A percentile compares a stretch with the other conserved stretches of the same genome.
Conservation (phyloP, 129 eudicot species). For the Centella asiatica region DNA sequence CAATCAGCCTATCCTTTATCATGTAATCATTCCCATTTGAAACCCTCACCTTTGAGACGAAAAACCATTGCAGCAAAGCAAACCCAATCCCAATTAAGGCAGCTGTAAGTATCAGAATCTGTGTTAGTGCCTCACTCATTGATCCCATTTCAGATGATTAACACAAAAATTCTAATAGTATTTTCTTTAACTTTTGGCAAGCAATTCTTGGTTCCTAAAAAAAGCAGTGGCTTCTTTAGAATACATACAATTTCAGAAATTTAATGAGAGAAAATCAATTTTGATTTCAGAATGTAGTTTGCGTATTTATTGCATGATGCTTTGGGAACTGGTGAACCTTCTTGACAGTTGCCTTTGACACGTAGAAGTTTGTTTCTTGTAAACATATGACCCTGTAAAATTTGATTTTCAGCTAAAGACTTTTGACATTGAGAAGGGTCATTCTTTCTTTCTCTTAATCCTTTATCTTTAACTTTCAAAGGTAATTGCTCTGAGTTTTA, state of each 20-base stretch:
- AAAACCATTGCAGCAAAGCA: conserved; percentile 40
- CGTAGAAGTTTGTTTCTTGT: background rate
- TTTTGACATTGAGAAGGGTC: conserved; percentile 4
- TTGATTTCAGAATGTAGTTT: background rate
- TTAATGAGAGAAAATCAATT: background rate
- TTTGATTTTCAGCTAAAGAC: background rate
- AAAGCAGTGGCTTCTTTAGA: background rate
- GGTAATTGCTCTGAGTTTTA: background rate
- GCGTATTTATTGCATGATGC: background rate
- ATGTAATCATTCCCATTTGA: conserved; percentile 20
- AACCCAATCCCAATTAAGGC: conserved; percentile 41
- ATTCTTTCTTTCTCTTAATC: background rate
- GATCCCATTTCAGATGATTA: conserved; percentile 18
- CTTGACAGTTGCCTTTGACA: background rate
- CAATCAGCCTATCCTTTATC: conserved; percentile 28
- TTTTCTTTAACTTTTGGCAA: background rate
- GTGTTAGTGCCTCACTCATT: conserved; percentile 31
- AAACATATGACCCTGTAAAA: background rate
- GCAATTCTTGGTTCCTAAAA: background rate
- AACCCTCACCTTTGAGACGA: conserved; percentile 37
- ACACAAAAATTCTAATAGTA: background rate
- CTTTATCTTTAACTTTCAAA: background rate
- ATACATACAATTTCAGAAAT: background rate
- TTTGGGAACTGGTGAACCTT: conserved; percentile 1
- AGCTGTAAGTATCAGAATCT: conserved; percentile 35